These are phyloP conservation scores for Suillus hirtellus DNA, from an alignment of 768 basidiomycete species.

Conservation along the genomic window DNA sequence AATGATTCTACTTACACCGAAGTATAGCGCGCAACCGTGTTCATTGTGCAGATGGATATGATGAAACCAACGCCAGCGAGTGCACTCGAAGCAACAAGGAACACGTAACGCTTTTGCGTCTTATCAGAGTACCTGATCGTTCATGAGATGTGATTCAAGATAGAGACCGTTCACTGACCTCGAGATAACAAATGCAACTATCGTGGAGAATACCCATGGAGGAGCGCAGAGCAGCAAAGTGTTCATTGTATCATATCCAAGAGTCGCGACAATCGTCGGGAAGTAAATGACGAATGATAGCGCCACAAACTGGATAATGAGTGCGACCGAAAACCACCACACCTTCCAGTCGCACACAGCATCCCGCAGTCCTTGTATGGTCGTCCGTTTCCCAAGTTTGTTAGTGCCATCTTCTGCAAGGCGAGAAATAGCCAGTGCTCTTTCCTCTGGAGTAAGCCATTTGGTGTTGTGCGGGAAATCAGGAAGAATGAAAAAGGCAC, in stretches of 20 bases:
- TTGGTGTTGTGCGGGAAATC: conserved; percentile 37
- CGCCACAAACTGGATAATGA: conserved; percentile 17
- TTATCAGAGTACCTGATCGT: conserved; percentile 62
- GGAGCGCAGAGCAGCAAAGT: conserved; percentile 43
- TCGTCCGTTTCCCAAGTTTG: conserved; percentile 21
- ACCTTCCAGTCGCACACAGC: conserved; percentile 44
- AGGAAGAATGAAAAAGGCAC: conserved; percentile 37
- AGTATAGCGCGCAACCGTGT: conserved; percentile 58
- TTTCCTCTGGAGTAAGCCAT: conserved; percentile 32
- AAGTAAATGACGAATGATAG: conserved; percentile 26
- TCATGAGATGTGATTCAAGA: conserved; percentile 3
- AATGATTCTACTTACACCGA: conserved; percentile 44
- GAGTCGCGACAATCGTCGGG: conserved; percentile 32
- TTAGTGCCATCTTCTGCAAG: conserved; percentile 29
- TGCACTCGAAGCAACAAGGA: conserved; percentile 52
- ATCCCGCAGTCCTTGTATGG: conserved; percentile 34
- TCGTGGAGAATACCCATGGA: conserved; percentile 36
- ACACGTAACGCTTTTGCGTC: conserved; percentile 64
- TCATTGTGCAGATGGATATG: conserved; percentile 63
- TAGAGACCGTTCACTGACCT: conserved; percentile 5
- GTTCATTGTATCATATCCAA: conserved; percentile 37
- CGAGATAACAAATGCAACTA: conserved; percentile 30
- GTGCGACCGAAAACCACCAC: conserved; percentile 35
- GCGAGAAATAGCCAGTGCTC: conserved; percentile 31
- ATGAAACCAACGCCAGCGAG: conserved; percentile 67